Conservation (phyloP, 179 eudicot species). For the Vitellaria paradoxa region DNA sequence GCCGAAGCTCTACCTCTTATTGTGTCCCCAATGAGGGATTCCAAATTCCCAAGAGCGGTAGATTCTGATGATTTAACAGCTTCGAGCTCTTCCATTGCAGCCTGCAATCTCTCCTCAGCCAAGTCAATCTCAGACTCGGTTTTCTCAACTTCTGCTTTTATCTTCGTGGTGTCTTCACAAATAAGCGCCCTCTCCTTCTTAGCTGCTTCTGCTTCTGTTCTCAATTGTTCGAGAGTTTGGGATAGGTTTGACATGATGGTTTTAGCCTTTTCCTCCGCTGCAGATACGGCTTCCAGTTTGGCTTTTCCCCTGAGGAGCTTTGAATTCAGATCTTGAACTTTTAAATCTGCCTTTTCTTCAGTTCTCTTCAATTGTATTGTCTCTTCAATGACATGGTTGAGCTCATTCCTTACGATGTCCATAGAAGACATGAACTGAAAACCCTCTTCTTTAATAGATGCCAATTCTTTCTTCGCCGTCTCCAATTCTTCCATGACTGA, state of each 20-base stretch:
- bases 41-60: slow-evolving; percentile 52
- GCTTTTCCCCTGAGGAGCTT: slow-evolving; percentile 63
- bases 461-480: slow-evolving; percentile 51
- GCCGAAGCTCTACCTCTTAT: slow-evolving; percentile 44
- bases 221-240: slow-evolving; percentile 41
- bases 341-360: slow-evolving; percentile 42
- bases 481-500: slow-evolving; percentile 43
- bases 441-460: slow-evolving; percentile 37
- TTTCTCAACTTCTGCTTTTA: slow-evolving; percentile 41
- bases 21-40: slow-evolving; percentile 39
- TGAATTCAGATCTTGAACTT: slow-evolving; percentile 43
- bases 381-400: slow-evolving; percentile 37
- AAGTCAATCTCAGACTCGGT: slow-evolving; percentile 42
- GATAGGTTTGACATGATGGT: slow-evolving; percentile 38
- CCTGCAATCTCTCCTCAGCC: slow-evolving; percentile 41
- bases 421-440: slow-evolving; percentile 66
- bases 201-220: slow-evolving; percentile 39
- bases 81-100: slow-evolving; percentile 53
- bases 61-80: slow-evolving; percentile 52
- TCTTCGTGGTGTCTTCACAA: slow-evolving; percentile 34
- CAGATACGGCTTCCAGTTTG: slow-evolving; percentile 45
- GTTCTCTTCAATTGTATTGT: slow-evolving; percentile 29
- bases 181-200: slow-evolving; percentile 39
- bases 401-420: slow-evolving; percentile 58
- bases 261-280: slow-evolving; percentile 46